phyloP scores from a whole-genome alignment of 345 rosid genomes.

The Noccaea caerulescens region DNA sequence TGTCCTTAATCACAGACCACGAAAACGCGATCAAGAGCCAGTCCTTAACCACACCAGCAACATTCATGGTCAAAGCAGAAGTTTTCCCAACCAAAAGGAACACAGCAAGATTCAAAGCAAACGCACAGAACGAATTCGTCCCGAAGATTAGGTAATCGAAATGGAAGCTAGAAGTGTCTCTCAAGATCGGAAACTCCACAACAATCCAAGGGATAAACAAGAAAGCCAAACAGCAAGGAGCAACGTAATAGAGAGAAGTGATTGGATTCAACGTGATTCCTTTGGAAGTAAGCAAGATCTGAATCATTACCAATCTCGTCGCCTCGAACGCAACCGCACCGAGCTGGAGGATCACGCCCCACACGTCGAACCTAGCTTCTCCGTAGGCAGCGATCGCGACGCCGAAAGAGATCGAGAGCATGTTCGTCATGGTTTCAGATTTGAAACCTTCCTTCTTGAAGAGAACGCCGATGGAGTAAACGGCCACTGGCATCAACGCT shows the following conservation, averaged over 20 bases:
- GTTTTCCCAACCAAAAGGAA: slow-evolving; percentile 81
- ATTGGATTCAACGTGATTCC: slow-evolving; percentile 64
- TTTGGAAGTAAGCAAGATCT: slow-evolving; percentile 60
- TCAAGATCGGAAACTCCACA: slow-evolving; percentile 59
- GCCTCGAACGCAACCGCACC: slow-evolving; percentile 74
- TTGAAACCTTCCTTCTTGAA: slow-evolving; percentile 56
- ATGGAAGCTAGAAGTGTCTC: slow-evolving; percentile 60
- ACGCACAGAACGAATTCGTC: slow-evolving; percentile 66
- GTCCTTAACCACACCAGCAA: slow-evolving; percentile 82
- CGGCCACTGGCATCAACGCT: slow-evolving; percentile 96
- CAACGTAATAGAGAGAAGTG: slow-evolving; percentile 67
- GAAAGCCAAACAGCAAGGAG: slow-evolving; percentile 65
- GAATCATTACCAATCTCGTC: slow-evolving; percentile 63
- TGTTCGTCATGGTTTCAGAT: slow-evolving; percentile 58
- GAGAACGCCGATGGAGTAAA: slow-evolving; percentile 68
- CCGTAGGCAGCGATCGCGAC: slow-evolving; percentile 72
- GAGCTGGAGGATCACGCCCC: slow-evolving; percentile 64
- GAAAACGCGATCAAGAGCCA: slow-evolving; percentile 85
- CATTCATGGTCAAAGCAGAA: slow-evolving; percentile 86
- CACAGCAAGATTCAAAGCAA: slow-evolving; percentile 77
- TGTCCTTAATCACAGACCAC: slow-evolving; percentile 81
- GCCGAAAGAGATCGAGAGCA: slow-evolving; percentile 65
- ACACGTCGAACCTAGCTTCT: slow-evolving; percentile 63
- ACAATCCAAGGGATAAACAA: slow-evolving; percentile 62
- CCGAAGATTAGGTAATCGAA: slow-evolving; percentile 64